phyloP scores from a whole-genome alignment of 2,329 filamentous ascomycete species.

The Colletotrichum abscissum region DNA sequence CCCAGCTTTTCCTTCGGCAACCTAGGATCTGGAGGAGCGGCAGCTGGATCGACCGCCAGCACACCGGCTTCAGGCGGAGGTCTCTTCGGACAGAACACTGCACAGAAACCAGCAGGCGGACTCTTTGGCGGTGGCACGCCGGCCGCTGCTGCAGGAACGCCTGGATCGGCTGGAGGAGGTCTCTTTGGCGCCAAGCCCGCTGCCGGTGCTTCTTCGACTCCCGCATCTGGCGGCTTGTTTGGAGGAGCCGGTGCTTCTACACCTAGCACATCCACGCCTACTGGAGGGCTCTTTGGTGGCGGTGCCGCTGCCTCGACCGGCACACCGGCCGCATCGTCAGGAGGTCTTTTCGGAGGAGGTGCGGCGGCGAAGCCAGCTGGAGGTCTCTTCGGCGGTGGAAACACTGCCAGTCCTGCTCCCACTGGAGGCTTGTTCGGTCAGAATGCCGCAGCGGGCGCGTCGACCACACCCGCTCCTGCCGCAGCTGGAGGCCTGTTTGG shows the following conservation, averaged over 20 bases:
- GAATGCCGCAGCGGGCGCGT: slow-evolving; percentile 36
- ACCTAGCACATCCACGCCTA: slow-evolving; percentile 35
- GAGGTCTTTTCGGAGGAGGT: slow-evolving; percentile 37
- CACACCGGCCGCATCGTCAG: slow-evolving; percentile 24
- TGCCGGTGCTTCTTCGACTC: slow-evolving; percentile 23
- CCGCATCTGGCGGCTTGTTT: slow-evolving; percentile 28
- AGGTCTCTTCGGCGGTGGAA: slow-evolving; percentile 37
- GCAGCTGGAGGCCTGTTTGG: slow-evolving; percentile 35
- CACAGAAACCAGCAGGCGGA: slow-evolving; percentile 39
- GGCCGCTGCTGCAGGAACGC: slow-evolving; percentile 39
- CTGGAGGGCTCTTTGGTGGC: slow-evolving; percentile 36
- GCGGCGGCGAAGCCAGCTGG: slow-evolving; percentile 40
- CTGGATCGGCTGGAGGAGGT: slow-evolving; percentile 37
- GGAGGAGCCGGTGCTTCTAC: slow-evolving; percentile 20
- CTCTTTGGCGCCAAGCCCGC: slow-evolving; percentile 45
- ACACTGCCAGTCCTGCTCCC: slow-evolving; percentile 40
- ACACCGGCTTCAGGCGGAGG: slow-evolving; percentile 43
- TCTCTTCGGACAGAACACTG: slow-evolving; percentile 46
- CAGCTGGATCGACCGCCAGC: slow-evolving; percentile 40
- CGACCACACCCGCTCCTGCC: slow-evolving; percentile 38
- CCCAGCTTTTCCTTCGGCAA: slow-evolving; percentile 56
- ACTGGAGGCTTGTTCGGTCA: slow-evolving; percentile 43
- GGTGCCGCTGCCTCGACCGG: slow-evolving; percentile 3
- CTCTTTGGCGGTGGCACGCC: slow-evolving; percentile 39
- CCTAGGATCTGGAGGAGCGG: slow-evolving; percentile 34